These are phyloP conservation scores for Meyerozyma carpophila DNA, from an alignment of 1,139 yeast species.

Conservation along the genomic window DNA sequence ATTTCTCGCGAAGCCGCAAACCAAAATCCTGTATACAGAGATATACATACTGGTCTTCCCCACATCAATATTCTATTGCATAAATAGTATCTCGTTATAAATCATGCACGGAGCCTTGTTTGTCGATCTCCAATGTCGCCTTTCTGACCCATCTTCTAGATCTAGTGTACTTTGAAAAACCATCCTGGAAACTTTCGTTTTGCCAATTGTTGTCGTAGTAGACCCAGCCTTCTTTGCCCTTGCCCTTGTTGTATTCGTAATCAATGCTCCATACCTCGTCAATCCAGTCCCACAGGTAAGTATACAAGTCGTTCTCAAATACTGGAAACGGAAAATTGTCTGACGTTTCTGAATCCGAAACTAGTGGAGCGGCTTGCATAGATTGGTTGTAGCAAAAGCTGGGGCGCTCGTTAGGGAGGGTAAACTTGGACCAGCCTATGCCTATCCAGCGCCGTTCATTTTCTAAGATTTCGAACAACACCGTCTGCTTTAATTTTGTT, in stretches of 20 bases:
- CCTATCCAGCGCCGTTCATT: conserved; percentile 62
- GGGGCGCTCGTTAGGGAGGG: conserved; percentile 49
- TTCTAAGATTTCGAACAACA: conserved; percentile 48
- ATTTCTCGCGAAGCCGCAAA: background rate
- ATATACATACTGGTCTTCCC: background rate
- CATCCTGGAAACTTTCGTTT: conserved; percentile 35
- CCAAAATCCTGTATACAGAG: too few relatives aligned
- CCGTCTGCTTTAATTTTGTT: conserved; percentile 39
- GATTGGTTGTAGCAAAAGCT: conserved; percentile 42
- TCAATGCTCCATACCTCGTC: conserved; percentile 49
- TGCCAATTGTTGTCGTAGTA: conserved; percentile 51
- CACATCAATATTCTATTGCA: background rate
- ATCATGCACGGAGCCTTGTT: conserved; percentile 24
- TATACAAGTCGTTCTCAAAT: conserved; percentile 35
- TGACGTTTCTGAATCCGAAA: conserved; percentile 10
- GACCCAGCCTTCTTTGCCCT: conserved; percentile 45
- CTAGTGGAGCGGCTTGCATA: conserved; percentile 29
- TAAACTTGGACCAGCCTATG: conserved; percentile 50
- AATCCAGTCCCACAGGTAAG: conserved; percentile 52
- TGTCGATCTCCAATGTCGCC: conserved; percentile 42
- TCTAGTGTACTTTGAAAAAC: conserved; percentile 47
- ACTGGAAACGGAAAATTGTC: conserved; percentile 43
- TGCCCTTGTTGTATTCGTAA: conserved; percentile 29
- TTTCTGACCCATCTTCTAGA: conserved; percentile 46
- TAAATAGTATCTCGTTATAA: conserved; percentile 6